Percentiles rank a stretch among this genome's conserved stretches.
These are phyloP conservation scores for Daldinia grandis DNA, from an alignment of 495 filamentous ascomycete species.

Conservation along the genomic window DNA sequence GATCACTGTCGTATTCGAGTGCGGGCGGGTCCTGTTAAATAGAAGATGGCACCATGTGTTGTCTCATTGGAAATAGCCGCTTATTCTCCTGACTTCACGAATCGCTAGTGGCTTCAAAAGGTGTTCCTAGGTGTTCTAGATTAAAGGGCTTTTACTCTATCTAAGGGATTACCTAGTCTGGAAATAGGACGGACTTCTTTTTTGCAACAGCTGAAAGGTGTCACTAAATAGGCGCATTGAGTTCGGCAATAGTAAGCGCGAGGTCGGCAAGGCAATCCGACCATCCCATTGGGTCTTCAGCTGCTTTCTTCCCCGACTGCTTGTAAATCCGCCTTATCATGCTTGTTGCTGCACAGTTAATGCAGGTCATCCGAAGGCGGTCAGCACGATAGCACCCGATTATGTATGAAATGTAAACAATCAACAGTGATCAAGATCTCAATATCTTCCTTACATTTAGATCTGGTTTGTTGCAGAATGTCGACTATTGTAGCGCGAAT, in stretches of 20 bases:
- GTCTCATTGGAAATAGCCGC: conserved; percentile 33
- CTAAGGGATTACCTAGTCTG: conserved; percentile 29
- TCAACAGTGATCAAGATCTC: conserved; percentile 35
- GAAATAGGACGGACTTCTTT: conserved; percentile 23
- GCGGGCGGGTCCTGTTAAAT: conserved; percentile 11
- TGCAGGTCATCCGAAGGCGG: conserved; percentile 39
- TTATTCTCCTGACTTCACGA: conserved; percentile 8
- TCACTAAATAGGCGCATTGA: conserved; percentile 30
- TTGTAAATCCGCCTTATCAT: conserved; percentile 28
- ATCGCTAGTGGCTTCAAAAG: conserved; percentile 28
- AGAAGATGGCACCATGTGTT: conserved; percentile 18
- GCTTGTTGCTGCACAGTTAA: not conserved
- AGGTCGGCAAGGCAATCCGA: conserved; percentile 10
- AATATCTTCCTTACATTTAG: conserved; percentile 5
- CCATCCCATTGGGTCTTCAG: conserved; percentile 24
- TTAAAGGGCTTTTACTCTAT: conserved; percentile 4
- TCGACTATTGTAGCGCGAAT: conserved; percentile 10
- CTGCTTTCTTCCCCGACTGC: conserved; percentile 7
- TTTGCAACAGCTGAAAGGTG: conserved; percentile 35
- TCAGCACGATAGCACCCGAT: conserved; percentile 27
- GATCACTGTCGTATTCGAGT: conserved; percentile 35
- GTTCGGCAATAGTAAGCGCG: conserved; percentile 36
- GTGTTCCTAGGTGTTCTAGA: not conserved
- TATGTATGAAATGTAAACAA: conserved; percentile 24
- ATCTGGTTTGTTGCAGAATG: conserved; percentile 21